Evolutionary conservation across 2,329 filamentous ascomycete genomes (phyloP), one percentile per base, ranked within the genome.

Genomic region (Botryotinia convoluta): DNA sequence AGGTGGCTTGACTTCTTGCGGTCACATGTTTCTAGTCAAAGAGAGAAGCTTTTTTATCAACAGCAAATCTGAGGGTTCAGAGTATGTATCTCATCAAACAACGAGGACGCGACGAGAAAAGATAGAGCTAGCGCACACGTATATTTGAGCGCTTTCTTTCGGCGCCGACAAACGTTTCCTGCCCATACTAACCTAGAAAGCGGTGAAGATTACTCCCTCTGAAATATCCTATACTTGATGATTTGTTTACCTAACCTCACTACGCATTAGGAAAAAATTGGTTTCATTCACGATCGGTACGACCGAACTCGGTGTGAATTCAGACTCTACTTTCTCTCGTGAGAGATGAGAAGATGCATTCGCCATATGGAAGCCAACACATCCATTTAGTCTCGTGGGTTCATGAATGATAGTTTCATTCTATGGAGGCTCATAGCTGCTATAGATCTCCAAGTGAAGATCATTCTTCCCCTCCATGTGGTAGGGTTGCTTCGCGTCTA

Each of bases 381-480:
- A n/a, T 62, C 22, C n/a, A 37, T n/a, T 29, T n/a, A 51, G 44
- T 32, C 44, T 67, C 22, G 26, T 37, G 10, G 4, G n/a, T 18
- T 42, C 26, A 42, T 62, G 61, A 44, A 20, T n/a, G 39, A 44
- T 42, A 45, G 39, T 65, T 48, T 12, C 37, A 54, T 57, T 37
- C 22, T 12, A 42, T 37, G 14, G 35, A 68, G 65, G 65, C 65
- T 57, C 65, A 57, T 42, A n/a, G 51, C 48, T 12, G 26, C 48
- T 42, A 42, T 1, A 16, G 65, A 37, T 42, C 48, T 69, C 29
- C 48, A 69, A 69, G 65, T 69, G 65, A 69, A 57, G 48, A 20
- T 35, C 35, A 68, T 26, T 29, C 26, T 68, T 14, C 65, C 61
- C 65, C 65, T 69, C 48, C 51, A 69, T 57, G 65, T 18, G 37